phyloP scores from a whole-genome alignment of 352 stramenopile species.

The Globisporangium emineosum region DNA sequence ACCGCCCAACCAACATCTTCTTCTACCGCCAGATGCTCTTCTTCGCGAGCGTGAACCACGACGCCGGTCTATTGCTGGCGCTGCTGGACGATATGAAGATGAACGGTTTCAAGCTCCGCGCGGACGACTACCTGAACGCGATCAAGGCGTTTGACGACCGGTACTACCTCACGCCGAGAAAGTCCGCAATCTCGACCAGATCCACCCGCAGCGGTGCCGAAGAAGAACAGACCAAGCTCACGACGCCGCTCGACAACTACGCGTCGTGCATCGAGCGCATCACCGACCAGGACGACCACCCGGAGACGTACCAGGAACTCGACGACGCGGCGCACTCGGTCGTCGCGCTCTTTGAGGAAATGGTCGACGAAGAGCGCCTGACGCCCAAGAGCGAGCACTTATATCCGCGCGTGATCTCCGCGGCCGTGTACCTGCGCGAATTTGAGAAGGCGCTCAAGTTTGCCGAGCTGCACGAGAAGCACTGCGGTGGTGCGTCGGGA shows the following conservation, averaged over 20 bases:
- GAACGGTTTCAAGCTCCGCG: slow-evolving; percentile 61
- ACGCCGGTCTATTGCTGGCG: slow-evolving; percentile 29
- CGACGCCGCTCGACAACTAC: slow-evolving; percentile 42
- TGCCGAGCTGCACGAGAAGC: slow-evolving; percentile 31
- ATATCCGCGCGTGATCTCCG: slow-evolving; percentile 52
- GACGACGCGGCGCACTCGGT: slow-evolving; percentile 32
- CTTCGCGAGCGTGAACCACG: slow-evolving; percentile 28
- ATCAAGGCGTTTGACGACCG: slow-evolving; percentile 44
- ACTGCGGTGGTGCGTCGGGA: slow-evolving; percentile 11
- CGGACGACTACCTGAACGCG: slow-evolving; percentile 46
- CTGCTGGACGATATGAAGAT: slow-evolving; percentile 64
- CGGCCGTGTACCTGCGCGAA: slow-evolving; percentile 48
- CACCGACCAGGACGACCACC: slow-evolving; percentile 35
- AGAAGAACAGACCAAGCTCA: slow-evolving; percentile 13
- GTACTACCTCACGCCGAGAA: slow-evolving; percentile 32
- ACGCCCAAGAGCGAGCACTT: slow-evolving; percentile 26
- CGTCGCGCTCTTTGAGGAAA: slow-evolving; percentile 58
- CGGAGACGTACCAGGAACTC: slow-evolving; percentile 39
- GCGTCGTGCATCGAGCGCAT: slow-evolving; percentile 39
- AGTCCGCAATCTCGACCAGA: slow-evolving; percentile 9
- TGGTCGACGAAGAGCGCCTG: slow-evolving; percentile 50
- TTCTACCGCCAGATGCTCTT: slow-evolving; percentile 64
- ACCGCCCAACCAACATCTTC: slow-evolving; percentile 47
- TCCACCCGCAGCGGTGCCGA: slow-evolving; percentile 4
- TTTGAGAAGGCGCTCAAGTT: slow-evolving; percentile 42